These are phyloP conservation scores for Ceriops decandra DNA, from an alignment of 345 rosid genomes.

Conservation along the genomic window DNA sequence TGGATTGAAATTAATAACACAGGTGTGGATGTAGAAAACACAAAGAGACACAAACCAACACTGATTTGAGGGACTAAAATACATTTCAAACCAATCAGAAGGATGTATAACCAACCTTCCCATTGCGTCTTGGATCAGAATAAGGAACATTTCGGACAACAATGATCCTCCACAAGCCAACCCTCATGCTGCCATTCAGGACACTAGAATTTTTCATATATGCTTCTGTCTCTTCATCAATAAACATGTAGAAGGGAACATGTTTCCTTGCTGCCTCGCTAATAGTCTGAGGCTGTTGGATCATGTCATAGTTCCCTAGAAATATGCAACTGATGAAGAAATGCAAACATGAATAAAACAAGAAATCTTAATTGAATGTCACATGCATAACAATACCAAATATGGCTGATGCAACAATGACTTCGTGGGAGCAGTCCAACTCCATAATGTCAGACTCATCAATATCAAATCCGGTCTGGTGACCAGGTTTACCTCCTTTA, in stretches of 20 bases:
- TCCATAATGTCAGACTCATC: constrained; percentile 64
- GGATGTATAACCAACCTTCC: constrained; percentile 48
- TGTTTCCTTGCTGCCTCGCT: constrained; percentile 57
- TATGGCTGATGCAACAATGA: constrained; percentile 86
- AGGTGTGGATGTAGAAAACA: too few relatives aligned
- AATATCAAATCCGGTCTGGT: constrained; percentile 70
- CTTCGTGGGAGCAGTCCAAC: constrained; percentile 57
- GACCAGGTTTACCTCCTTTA: constrained; percentile 68
- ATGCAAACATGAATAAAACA: constrained; percentile 8
- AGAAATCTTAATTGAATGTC: background rate
- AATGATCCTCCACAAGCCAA: constrained; percentile 82
- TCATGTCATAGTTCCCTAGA: constrained; percentile 73
- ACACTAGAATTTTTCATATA: constrained; percentile 56
- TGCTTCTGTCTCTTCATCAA: constrained; percentile 79
- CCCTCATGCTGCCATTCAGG: constrained; percentile 48
- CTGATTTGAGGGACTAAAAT: too few relatives aligned
- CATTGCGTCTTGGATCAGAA: constrained; percentile 74
- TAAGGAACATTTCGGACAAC: constrained; percentile 70
- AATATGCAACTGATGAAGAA: constrained; percentile 19
- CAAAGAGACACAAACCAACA: too few relatives aligned
- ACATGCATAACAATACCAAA: constrained; percentile 53
- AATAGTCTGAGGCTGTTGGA: constrained; percentile 70
- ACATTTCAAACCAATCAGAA: too few relatives aligned
- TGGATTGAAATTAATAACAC: too few relatives aligned
- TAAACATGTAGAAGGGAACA: constrained; percentile 81